Evolutionary conservation across 1,284 basidiomycete genomes (phyloP), one percentile per base, ranked within the genome.

Genomic region (Puccinia coronata): DNA sequence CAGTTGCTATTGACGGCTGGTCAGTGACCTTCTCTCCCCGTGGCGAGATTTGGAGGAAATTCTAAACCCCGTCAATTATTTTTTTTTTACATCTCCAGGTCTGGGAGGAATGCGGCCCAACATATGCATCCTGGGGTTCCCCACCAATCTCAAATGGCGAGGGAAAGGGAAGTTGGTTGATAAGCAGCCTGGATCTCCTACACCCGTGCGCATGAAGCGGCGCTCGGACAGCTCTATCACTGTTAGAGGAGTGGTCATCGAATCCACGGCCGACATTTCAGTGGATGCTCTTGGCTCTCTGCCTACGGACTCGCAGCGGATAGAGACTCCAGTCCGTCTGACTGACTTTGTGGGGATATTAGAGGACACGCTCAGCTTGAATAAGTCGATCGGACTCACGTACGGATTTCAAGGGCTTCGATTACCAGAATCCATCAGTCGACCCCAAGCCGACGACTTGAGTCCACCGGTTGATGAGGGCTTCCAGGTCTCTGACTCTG

Each of bases 61-160:
- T 20, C n/a, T 71, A 14, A 51, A 59, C 51, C 12, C 36, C 11
- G 34, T 6, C 4, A 43, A 55, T 79, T 53, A 36, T 34, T 79
- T 77, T 5, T 6, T 3, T 59, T 28, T 31, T 28, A 5, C 11
- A 53, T 61, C 2, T 31, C 23, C 39, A 79, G 77, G 77, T 59
- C 47, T 79, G 47, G 77, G 77, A 39, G 77, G 77, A 43, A 79
- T 79, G 77, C 47, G 77, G 20, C 77, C 77, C n/a, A 79, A 79
- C 57, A 79, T 79, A n/a, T 79, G 77, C 39, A 71, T 79, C 25
- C 63, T 79, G 36, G 77, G 77, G 12, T 79, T 79, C 31, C 77
- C 77, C 31, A 79, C 77, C 23, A 79, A 79, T 59, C 55, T 79
- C 20, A 79, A 70, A 47, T 79, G 77, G 77, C 59, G 77, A 43